Evolutionary conservation across 2,329 filamentous ascomycete genomes (phyloP), one percentile per base, ranked within the genome.

Genomic region (Beauveria pseudobassiana): DNA sequence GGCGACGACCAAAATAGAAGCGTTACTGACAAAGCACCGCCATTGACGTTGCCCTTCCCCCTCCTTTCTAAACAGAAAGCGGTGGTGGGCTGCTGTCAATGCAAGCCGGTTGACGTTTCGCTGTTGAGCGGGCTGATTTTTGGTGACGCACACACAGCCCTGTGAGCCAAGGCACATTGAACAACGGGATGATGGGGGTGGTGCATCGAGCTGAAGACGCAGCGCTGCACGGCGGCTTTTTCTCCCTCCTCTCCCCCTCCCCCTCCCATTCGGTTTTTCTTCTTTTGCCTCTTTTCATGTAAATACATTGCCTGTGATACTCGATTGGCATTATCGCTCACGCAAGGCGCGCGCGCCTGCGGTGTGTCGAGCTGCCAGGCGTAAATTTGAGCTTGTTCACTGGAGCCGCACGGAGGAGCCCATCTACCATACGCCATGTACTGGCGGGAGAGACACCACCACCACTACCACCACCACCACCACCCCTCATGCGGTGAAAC

Each of bases 311-410:
- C 4, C 30, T 30, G 54, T 18, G 54, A 48, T 46, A 46, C 42
- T 56, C 16, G 18, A 26, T 12, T 48, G 42, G 54, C 42, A 56
- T 56, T 45, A n/a, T 18, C 43, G 28, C 20, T 7, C 18, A 51
- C 22, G 18, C 49, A 20, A 10, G 38, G 38, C 18, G 18, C 16
- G 30, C 30, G 30, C 30, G 30, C 49, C 24, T 28, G 52, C 24
- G 18, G 54, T 57, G 45, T 18, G 38, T 40, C 38, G 18, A 30
- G 28, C 55, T 58, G 45, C 4, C 55, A 58, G 55, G 55, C 55
- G 45, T 58, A 58, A 58, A 58, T 10, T 50, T 58, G 55, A 58
- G 55, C 55, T 58, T 58, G 55, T 58, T 58, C 45, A 45, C 45
- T 58, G 54, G 54, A 26, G 54, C 54, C 16, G 3, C 28, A 30